Percentiles rank a stretch among this genome's conserved stretches.
These are phyloP conservation scores for Colletotrichum echinochloae DNA, from an alignment of 2,329 filamentous ascomycete species.

Conservation along the genomic window DNA sequence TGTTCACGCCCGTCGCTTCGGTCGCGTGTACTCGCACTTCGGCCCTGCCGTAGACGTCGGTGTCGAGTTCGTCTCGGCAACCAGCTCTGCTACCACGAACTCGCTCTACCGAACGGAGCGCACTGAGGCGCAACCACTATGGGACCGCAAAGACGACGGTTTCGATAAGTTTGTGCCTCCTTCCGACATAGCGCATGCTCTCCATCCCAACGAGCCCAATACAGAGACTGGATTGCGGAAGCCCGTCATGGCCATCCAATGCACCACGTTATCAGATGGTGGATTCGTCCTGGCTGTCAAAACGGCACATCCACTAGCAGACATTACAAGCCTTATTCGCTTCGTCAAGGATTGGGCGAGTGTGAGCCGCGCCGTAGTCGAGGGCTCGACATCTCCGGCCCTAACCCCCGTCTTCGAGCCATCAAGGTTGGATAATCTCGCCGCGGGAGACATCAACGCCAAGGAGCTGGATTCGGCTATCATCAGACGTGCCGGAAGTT, in stretches of 20 bases:
- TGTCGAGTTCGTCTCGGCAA: background rate
- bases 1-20: background rate
- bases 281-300: background rate
- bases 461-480: background rate
- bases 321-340: background rate
- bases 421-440: background rate
- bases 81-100: background rate
- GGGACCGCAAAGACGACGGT: background rate
- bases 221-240: background rate
- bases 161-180: background rate
- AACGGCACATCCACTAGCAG: background rate
- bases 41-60: background rate
- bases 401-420: background rate
- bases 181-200: background rate
- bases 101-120: background rate
- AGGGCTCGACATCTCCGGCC: background rate
- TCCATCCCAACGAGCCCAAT: background rate
- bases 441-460: background rate
- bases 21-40: background rate
- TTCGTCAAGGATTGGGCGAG: background rate
- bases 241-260: background rate
- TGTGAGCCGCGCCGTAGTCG: background rate
- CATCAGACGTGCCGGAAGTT: background rate
- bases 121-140: background rate
- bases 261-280: background rate